Evolutionary conservation across 2,329 filamentous ascomycete species (phyloP), one percentile per base, ranked within the genome.

Genomic region (Bertia moriformis): DNA sequence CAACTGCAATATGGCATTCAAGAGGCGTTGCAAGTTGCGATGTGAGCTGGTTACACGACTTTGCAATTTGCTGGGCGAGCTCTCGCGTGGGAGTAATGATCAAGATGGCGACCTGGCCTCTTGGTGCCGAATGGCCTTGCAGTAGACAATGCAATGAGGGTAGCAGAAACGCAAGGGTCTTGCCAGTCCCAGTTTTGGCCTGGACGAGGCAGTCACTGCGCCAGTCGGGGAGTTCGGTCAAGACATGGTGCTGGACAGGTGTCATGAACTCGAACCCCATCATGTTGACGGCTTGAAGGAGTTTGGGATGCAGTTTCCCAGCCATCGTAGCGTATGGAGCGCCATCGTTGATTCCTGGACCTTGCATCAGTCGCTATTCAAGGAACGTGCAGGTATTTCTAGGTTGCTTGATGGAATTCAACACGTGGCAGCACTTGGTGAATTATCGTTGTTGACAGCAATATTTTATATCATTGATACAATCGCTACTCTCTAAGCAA

Each of bases 201-300:
- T 71, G 67, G 20, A 70, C 70, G 22, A 72, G 60, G 44, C 67
- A 70, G 47, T 72, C 68, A 37, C 61, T 61, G 29, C 58, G 59
- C 50, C 62, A 61, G 29, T 51, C 57, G 4, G 67, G 66, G 18
- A 73, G 56, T 43, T 69, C 61, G 2, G 56, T 63, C 41, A 73
- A 52, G 4, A 71, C 66, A 48, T 65, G 65, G 38, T 68, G 60
- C 46, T 73, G 69, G 12, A 73, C 69, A 2, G 68, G 65, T 4
- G 65, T 66, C 67, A 71, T 69, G 45, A 41, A 45, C n/a, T 49
- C 44, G 39, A 59, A 58, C 0, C 48, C 7, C 22, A 27, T 51
- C 40, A 52, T 51, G 7, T 50, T 44, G 18, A 59, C 42, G 37
- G 49, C 55, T 43, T 55, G 41, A 4, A 59, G 45, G 4, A 59